Evolutionary conservation across 208 protist genomes (phyloP).

Genomic region (Leishmania tarentolae): DNA sequence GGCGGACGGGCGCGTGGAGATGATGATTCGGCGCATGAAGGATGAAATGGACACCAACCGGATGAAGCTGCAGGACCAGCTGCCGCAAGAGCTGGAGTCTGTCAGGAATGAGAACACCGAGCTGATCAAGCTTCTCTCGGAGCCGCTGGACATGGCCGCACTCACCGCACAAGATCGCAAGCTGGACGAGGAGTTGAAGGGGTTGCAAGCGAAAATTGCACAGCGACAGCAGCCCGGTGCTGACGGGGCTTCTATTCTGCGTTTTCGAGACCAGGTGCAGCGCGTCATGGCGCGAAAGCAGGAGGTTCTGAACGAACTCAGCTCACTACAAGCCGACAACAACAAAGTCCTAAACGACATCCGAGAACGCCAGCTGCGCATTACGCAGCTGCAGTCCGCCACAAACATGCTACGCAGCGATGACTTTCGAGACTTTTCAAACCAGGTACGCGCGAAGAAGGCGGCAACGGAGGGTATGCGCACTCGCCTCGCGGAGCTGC

Average conservation of each 20-base stretch:
- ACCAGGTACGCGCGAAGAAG: constrained; percentile 85
- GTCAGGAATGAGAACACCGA: constrained; percentile 76
- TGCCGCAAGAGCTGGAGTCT: constrained; percentile 82
- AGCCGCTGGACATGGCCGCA: constrained; percentile 81
- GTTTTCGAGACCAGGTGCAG: constrained; percentile 85
- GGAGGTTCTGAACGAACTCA: constrained; percentile 71
- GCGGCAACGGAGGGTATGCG: constrained; percentile 84
- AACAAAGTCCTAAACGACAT: constrained; percentile 69
- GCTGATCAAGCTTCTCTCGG: constrained; percentile 77
- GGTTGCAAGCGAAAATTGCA: constrained; percentile 58
- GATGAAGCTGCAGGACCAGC: constrained; percentile 87
- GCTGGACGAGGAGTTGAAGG: constrained; percentile 72
- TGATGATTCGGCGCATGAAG: constrained; percentile 84
- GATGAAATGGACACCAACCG: constrained; percentile 89
- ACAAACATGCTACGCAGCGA: constrained; percentile 88
- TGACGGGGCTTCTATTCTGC: constrained; percentile 77
- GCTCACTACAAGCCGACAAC: constrained; percentile 80
- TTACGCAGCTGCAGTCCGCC: constrained; percentile 73
- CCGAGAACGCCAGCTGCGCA: constrained; percentile 71
- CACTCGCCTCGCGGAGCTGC: constrained; percentile 74
- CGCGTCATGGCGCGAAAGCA: constrained; percentile 69
- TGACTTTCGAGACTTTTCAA: constrained; percentile 84
- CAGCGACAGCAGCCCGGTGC: constrained; percentile 70
- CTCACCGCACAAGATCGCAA: constrained; percentile 62
- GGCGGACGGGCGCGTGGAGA: constrained; percentile 73